Percentiles rank a stretch among this genome's conserved stretches.
Conservation (phyloP, 306 rosid species). For the Oxytropis ochrocephala region DNA sequence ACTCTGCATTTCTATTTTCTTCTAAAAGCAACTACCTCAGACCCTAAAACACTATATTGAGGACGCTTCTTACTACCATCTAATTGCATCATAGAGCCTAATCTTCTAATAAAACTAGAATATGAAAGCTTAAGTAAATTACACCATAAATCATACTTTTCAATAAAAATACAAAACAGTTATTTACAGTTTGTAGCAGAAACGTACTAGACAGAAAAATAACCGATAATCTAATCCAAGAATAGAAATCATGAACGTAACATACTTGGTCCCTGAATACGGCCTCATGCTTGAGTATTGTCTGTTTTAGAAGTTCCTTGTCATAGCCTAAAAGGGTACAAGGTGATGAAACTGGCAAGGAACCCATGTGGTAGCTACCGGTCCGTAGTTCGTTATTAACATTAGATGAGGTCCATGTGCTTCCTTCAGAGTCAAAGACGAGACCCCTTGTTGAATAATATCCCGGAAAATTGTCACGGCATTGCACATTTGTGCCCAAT, state of each 20-base stretch:
- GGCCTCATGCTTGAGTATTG: conserved; percentile 59
- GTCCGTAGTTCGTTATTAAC: conserved; percentile 15
- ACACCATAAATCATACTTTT: neutral
- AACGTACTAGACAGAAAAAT: neutral
- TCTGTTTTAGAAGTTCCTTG: conserved; percentile 53
- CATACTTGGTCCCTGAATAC: conserved; percentile 62
- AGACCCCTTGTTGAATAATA: conserved; percentile 25
- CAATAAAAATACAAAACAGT: neutral
- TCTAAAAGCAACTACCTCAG: neutral
- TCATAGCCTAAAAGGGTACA: conserved; percentile 23
- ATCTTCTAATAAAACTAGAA: neutral
- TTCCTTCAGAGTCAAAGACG: conserved; percentile 34
- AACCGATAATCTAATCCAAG: neutral
- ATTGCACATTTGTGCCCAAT: conserved; percentile 38
- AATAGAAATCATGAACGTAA: conserved; percentile 1
- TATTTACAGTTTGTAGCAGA: neutral
- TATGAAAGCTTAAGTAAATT: neutral
- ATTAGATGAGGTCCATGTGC: conserved; percentile 32
- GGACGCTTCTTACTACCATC: neutral
- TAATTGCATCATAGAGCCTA: neutral
- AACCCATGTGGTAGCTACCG: conserved; percentile 15
- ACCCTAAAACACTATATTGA: neutral
- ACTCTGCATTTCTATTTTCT: neutral
- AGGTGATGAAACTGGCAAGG: conserved; percentile 21
- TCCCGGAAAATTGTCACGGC: conserved; percentile 29